These are phyloP conservation scores for Teratosphaeria destructans DNA, from an alignment of 2,329 filamentous ascomycete species.

Conservation along the genomic window DNA sequence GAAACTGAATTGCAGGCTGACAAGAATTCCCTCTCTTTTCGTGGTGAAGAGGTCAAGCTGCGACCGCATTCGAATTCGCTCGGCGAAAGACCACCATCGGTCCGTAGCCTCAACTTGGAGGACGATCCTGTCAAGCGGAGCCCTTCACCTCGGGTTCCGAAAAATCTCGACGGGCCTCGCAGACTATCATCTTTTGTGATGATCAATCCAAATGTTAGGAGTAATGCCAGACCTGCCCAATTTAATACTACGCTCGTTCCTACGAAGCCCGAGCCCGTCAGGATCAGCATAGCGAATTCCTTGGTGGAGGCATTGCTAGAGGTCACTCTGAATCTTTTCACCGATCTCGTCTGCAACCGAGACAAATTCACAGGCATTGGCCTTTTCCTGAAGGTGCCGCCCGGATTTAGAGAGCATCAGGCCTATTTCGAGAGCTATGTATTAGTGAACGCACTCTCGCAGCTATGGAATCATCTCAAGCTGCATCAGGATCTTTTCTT, in stretches of 20 bases:
- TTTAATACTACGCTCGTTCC: constrained; percentile 55
- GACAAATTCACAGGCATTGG: constrained; percentile 88
- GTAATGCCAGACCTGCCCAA: constrained; percentile 46
- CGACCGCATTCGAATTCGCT: constrained; percentile 58
- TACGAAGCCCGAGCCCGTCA: constrained; percentile 37
- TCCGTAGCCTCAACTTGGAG: constrained; percentile 55
- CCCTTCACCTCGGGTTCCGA: constrained; percentile 18
- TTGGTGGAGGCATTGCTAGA: constrained; percentile 69
- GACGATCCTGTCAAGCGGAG: constrained; percentile 32
- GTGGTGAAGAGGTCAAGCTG: constrained; percentile 75
- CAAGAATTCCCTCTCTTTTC: constrained; percentile 71
- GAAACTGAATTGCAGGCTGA: constrained; percentile 80
- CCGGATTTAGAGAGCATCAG: constrained; percentile 88
- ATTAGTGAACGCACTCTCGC: constrained; percentile 61
- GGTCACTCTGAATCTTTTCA: constrained; percentile 67
- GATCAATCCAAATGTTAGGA: constrained; percentile 53
- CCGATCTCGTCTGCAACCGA: constrained; percentile 71
- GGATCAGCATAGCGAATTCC: constrained; percentile 50
- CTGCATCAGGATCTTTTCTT: constrained; percentile 60
- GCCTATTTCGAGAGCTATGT: constrained; percentile 92
- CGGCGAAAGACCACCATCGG: constrained; percentile 50
- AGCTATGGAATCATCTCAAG: constrained; percentile 60
- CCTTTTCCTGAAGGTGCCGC: constrained; percentile 76
- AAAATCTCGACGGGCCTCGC: constrained; percentile 53
- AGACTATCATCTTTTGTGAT: constrained; percentile 88